Base-by-base conservation (phyloP, 805 yeast genomes). In the Candida patagonica region DNA sequence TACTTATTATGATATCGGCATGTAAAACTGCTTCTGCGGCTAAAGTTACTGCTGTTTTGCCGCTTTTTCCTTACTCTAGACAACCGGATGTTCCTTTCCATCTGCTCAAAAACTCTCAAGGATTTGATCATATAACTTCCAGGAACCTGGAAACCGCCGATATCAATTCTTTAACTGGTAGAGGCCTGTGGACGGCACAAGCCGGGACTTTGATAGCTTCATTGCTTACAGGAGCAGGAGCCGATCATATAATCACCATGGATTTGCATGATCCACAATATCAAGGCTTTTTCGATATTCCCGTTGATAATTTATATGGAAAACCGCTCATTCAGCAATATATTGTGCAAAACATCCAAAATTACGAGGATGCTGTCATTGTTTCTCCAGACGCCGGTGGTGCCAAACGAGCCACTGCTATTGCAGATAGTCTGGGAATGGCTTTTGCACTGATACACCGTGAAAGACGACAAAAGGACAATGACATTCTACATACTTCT, bases 331-430 rank as follows among this genome's bases (percentile, higher is more conserved):
- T 89, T 42, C 88, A 84, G 58, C 82, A 84, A 49, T 92, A 87
- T 61, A 87, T 92, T 44, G 68, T 75, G 17, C 78, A 80, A 43
- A 68, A 70, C 46, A 78, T 92, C 41, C 89, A 94, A n/a, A 62
- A 83, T 46, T 85, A 78, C 56, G 74, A 74, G 49, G 80, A 87
- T 30, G 82, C 89, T 30, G 95, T 92, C 6, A 77, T 92, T 51
- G 96, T 92, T 25, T 86, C 96, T 1, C 99, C 99, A 0, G 99
- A 92, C 62, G 92, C 96, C 17, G 99, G 99, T 55, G 99, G 99
- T 46, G 99, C 98, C 37, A 92, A 92, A 61, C 68, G 98, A 49
- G 96, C 98, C 24, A 84, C 95, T 1, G 80, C 89, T 1, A 73
- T 92, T 45, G 98, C 98, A 1, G 99, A 92, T 62, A 74, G 82